Evolutionary conservation across 352 stramenopile genomes (phyloP).

Genomic region (Globisporangium middletonii): DNA sequence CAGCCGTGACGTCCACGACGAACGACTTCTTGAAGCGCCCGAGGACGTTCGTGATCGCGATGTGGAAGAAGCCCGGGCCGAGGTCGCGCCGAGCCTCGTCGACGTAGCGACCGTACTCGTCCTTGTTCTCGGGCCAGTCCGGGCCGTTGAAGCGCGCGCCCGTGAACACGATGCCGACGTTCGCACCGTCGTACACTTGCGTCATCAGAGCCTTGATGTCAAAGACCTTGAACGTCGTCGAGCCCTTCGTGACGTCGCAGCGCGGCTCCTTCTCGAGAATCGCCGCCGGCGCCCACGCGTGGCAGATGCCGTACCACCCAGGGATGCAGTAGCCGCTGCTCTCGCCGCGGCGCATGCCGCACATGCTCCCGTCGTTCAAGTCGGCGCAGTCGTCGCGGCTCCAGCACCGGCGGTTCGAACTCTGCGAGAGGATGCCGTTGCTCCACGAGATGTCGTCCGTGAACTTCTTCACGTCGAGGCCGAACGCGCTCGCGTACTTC

Average conservation of each 20-base stretch:
- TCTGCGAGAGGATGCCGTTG: too few species aligned
- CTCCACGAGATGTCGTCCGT: too few species aligned
- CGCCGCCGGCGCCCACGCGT: constrained; percentile 13
- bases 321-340: constrained; percentile 11
- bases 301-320: constrained; percentile 15
- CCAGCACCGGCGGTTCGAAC: too few species aligned
- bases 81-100: constrained; percentile 6
- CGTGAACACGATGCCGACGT: constrained; percentile 8
- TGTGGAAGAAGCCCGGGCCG: constrained; percentile 13
- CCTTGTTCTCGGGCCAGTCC: constrained; percentile 4
- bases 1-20: constrained; percentile 8
- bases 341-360: constrained; percentile 2
- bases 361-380: constrained; percentile 6
- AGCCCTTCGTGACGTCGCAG: constrained; percentile 7
- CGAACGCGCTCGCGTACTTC: too few species aligned
- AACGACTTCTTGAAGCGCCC: constrained; percentile 8
- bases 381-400: too few species aligned
- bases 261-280: constrained; percentile 11
- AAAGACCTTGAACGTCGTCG: constrained; percentile 6
- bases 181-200: constrained; percentile 9
- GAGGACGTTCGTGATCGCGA: constrained; percentile 13
- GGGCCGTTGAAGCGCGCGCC: constrained; percentile 11
- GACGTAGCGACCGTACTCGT: constrained; percentile 9
- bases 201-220: constrained; percentile 18
- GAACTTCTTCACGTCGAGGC: too few species aligned